A percentile compares a stretch with the other conserved stretches of the same genome.
Conservation (phyloP, 352 stramenopile species). For the Pythium insidiosum region DNA sequence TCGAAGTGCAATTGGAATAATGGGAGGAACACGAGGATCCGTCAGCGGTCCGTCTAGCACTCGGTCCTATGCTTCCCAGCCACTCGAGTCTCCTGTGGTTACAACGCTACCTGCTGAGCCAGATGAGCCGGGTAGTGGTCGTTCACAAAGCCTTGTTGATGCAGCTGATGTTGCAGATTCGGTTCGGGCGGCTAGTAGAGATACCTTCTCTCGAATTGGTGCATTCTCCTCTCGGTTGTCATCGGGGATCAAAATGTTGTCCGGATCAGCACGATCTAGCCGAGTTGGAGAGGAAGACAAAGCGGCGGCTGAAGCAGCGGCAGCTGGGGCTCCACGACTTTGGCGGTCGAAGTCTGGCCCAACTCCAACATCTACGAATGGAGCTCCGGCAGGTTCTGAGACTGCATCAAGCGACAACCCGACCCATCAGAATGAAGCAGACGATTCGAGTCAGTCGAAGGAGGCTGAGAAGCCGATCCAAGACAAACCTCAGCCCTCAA, state of each 20-base stretch:
- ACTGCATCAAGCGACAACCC: conserved; percentile 1
- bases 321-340: conserved; percentile 6
- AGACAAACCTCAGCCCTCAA: no score
- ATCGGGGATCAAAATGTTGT: conserved; percentile 49
- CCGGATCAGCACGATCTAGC: conserved; percentile 6
- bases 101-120: background rate
- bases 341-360: conserved; percentile 11
- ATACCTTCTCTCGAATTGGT: conserved; percentile 39
- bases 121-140: conserved; percentile 1
- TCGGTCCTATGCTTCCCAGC: background rate
- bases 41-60: conserved; percentile 4
- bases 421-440: no score
- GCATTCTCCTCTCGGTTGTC: conserved; percentile 74
- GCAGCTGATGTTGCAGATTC: conserved; percentile 23
- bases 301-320: conserved; percentile 9
- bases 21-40: conserved; percentile 3
- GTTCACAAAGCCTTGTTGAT: conserved; percentile 6
- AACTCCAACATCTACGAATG: no score
- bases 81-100: background rate
- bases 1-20: no score
- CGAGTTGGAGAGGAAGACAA: conserved; percentile 10
- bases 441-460: no score
- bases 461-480: conserved; percentile 1
- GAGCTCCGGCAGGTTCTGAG: background rate
- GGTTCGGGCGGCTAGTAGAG: conserved; percentile 48